Percentiles rank a stretch among this genome's conserved stretches.
Evolutionary conservation across 1,284 basidiomycete genomes (phyloP).

Genomic region (Microbotryomycetes sp.): DNA sequence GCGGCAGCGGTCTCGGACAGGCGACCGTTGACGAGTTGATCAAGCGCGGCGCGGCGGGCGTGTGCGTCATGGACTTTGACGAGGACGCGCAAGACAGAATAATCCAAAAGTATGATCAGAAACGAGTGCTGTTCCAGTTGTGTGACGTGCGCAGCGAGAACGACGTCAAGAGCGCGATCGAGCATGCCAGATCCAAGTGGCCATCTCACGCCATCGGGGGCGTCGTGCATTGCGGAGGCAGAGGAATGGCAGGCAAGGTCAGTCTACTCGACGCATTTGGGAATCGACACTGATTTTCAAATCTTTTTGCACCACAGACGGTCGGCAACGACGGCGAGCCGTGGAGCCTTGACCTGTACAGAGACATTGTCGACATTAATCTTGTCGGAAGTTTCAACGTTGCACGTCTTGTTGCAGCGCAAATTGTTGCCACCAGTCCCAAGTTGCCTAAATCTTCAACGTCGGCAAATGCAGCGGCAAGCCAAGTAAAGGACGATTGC

Average conservation of each 20-base stretch:
- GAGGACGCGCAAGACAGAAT: constrained; percentile 21
- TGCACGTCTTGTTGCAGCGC: constrained; percentile 38
- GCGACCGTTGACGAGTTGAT: constrained; percentile 34
- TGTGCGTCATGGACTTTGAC: constrained; percentile 36
- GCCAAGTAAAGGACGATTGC: constrained; percentile 29
- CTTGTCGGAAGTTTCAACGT: constrained; percentile 41
- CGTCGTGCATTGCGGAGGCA: constrained; percentile 40
- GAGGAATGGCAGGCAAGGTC: constrained; percentile 41
- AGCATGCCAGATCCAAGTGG: constrained; percentile 29
- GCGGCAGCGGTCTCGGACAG: constrained; percentile 38
- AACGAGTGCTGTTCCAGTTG: constrained; percentile 3
- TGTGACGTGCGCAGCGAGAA: constrained; percentile 39
- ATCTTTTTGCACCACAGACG: constrained; percentile 15
- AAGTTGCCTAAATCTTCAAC: background rate
- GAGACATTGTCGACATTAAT: constrained; percentile 38
- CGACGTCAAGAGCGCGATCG: constrained; percentile 33
- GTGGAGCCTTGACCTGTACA: constrained; percentile 37
- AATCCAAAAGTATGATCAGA: constrained; percentile 13
- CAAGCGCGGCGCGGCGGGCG: constrained; percentile 32
- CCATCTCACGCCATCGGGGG: constrained; percentile 35
- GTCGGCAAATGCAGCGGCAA: background rate
- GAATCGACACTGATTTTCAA: background rate
- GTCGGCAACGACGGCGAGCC: constrained; percentile 37
- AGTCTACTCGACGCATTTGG: background rate
- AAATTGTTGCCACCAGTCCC: constrained; percentile 34